phyloP scores from a whole-genome alignment of 257 asterid species.

The Ilex aquifolium region DNA sequence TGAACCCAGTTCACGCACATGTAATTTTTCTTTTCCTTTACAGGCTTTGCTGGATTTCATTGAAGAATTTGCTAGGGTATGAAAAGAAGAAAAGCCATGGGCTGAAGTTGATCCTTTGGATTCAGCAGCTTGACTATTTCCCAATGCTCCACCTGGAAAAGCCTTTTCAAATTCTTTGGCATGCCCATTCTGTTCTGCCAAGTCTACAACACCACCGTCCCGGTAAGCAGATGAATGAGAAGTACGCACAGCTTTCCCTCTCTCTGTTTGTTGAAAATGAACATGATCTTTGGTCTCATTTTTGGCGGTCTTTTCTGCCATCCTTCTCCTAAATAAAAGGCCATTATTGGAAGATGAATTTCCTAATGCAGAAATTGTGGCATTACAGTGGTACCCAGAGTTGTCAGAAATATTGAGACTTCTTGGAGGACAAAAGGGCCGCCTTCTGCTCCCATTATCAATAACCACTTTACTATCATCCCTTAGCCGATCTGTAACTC shows the following conservation, averaged over 20 bases:
- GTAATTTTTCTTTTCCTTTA: slow-evolving; percentile 29
- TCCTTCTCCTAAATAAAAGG: slow-evolving; percentile 23
- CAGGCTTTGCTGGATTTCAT: slow-evolving; percentile 13
- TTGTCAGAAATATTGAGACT: slow-evolving; percentile 18
- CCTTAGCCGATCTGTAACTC: slow-evolving; percentile 30
- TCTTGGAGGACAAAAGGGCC: slow-evolving; percentile 28
- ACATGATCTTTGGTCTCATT: slow-evolving; percentile 23
- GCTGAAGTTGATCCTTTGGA: slow-evolving; percentile 21
- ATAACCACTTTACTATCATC: slow-evolving; percentile 1
- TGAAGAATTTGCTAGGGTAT: slow-evolving; percentile 12
- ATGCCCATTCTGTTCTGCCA: slow-evolving; percentile 21
- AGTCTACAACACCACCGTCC: slow-evolving; percentile 25
- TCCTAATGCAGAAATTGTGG: slow-evolving; percentile 15
- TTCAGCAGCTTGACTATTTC: slow-evolving; percentile 20
- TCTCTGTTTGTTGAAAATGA: slow-evolving; percentile 16
- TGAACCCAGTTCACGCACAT: slow-evolving; percentile 19
- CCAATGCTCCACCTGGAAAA: slow-evolving; percentile 18
- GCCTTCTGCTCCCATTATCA: slow-evolving; percentile 37
- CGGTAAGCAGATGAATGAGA: slow-evolving; percentile 20
- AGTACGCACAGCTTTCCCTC: slow-evolving; percentile 17
- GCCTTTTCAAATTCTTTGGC: slow-evolving; percentile 20
- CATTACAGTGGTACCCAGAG: slow-evolving; percentile 18
- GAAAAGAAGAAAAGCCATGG: slow-evolving; percentile 28
- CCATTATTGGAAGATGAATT: slow-evolving; percentile 33
- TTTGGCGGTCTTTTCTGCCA: slow-evolving; percentile 27